These are phyloP conservation scores for Lactifluus pinguis DNA, from an alignment of 768 basidiomycete species.

Conservation along the genomic window DNA sequence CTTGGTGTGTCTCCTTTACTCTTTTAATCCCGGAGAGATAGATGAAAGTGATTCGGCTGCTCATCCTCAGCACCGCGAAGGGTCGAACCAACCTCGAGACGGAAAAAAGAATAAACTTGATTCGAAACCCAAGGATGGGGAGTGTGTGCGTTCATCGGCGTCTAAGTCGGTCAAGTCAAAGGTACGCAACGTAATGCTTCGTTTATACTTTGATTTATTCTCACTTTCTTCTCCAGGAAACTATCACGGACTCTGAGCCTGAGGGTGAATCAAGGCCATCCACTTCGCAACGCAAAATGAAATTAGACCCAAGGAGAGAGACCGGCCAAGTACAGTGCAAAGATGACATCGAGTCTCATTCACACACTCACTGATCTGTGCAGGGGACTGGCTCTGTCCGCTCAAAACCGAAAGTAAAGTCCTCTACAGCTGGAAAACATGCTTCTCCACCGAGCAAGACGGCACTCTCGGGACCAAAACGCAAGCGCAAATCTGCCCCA, in stretches of 20 bases:
- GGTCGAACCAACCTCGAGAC: neutral
- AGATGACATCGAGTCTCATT: neutral
- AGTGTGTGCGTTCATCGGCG: neutral
- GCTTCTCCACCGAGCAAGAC: neutral
- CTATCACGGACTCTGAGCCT: slow-evolving; percentile 12
- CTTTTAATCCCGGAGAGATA: neutral
- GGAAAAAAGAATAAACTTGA: neutral
- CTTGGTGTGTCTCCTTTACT: neutral
- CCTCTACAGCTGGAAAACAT: neutral
- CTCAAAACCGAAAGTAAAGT: neutral
- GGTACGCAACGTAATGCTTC: neutral
- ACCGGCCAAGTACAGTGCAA: neutral
- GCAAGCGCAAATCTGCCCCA: neutral
- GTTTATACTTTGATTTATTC: neutral
- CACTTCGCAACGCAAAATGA: neutral
- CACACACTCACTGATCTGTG: neutral
- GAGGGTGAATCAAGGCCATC: neutral
- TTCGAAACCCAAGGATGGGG: neutral
- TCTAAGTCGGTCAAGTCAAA: slow-evolving; percentile 11
- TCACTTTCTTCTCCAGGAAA: slow-evolving; percentile 1
- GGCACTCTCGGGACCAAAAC: neutral
- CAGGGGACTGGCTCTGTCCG: neutral
- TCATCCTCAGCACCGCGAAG: neutral
- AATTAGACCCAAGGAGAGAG: neutral
- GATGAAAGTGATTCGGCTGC: neutral